A percentile compares a stretch with the other conserved stretches of the same genome.
Conservation (phyloP, 129 eudicot species). For the Lactuca sativa region DNA sequence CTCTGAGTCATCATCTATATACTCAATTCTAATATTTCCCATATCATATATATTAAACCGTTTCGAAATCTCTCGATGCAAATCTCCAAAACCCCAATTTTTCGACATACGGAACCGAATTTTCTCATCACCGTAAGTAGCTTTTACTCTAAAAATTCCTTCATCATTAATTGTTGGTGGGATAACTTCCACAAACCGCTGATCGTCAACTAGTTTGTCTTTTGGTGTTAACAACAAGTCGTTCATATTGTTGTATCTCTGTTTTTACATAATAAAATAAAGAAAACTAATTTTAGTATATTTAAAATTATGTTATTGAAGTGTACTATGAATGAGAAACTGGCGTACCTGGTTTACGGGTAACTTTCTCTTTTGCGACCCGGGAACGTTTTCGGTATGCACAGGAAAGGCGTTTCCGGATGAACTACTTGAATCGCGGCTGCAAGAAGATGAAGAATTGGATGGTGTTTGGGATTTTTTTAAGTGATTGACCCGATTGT, state of each 20-base stretch:
- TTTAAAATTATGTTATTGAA: too few relatives aligned
- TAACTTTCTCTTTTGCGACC: slow-evolving; percentile 35
- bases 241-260: background rate
- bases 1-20: slow-evolving; percentile 61
- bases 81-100: slow-evolving; percentile 38
- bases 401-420: background rate
- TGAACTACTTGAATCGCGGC: slow-evolving; percentile 42
- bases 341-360: slow-evolving; percentile 4
- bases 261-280: background rate
- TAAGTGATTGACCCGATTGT: slow-evolving; percentile 25
- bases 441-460: slow-evolving; percentile 45
- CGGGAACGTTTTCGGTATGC: slow-evolving; percentile 10
- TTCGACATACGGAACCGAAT: slow-evolving; percentile 48
- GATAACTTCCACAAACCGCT: slow-evolving; percentile 23
- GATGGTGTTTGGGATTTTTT: slow-evolving; percentile 30
- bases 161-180: slow-evolving; percentile 30
- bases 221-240: slow-evolving; percentile 16
- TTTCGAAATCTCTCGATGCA: slow-evolving; percentile 43
- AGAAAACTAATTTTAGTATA: too few relatives aligned
- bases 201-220: slow-evolving; percentile 21
- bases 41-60: slow-evolving; percentile 40
- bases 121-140: slow-evolving; percentile 49
- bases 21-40: slow-evolving; percentile 39
- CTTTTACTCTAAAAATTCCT: slow-evolving; percentile 42
- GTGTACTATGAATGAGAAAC: too few relatives aligned